These are phyloP conservation scores for Malus hybrid DNA, from an alignment of 331 rosid genomes.

Conservation along the genomic window DNA sequence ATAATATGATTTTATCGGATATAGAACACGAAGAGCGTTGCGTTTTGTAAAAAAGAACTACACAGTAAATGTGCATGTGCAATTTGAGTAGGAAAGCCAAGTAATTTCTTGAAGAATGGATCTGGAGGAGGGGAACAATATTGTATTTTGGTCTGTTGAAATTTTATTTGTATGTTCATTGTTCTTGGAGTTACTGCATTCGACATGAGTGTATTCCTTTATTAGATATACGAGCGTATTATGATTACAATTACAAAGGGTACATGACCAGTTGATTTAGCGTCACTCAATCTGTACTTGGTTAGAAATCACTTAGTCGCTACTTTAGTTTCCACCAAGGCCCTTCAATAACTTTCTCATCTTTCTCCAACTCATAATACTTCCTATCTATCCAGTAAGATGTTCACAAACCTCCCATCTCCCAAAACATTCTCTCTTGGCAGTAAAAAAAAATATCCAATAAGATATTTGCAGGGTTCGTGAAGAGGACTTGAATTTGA, in stretches of 20 bases:
- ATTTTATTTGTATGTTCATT: background rate
- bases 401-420: background rate
- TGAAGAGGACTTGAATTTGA: too few relatives aligned
- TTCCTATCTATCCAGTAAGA: background rate
- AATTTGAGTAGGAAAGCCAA: background rate
- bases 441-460: background rate
- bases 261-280: background rate
- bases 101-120: background rate
- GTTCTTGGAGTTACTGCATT: background rate
- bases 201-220: background rate
- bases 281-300: too few relatives aligned
- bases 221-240: background rate
- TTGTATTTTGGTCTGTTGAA: constrained; percentile 1
- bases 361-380: background rate
- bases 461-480: too few relatives aligned
- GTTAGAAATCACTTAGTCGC: too few relatives aligned
- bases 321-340: background rate
- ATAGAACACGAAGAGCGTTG: background rate
- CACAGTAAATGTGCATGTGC: background rate
- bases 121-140: background rate
- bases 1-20: background rate
- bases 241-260: background rate
- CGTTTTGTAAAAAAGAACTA: background rate
- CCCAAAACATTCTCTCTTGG: background rate
- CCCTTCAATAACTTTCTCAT: background rate